Conservation (phyloP, 2,329 filamentous ascomycete species). For the Aaosphaeria arxii region DNA sequence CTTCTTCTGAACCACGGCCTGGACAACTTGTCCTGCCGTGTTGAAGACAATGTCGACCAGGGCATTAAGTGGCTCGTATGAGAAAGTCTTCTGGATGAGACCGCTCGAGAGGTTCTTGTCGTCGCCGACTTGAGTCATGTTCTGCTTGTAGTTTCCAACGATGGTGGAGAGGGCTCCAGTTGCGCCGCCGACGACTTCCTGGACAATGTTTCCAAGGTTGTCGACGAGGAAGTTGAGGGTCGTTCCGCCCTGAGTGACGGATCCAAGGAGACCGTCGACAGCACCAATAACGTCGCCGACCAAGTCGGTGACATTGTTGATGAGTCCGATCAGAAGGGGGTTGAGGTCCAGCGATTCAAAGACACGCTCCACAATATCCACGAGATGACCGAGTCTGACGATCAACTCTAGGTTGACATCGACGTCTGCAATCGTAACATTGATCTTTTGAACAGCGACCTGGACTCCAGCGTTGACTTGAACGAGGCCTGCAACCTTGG, state of each 20-base stretch:
- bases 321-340: conserved; percentile 56
- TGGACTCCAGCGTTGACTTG: conserved; percentile 50
- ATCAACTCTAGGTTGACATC: conserved; percentile 58
- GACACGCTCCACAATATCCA: conserved; percentile 60
- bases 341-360: conserved; percentile 60
- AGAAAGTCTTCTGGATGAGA: conserved; percentile 51
- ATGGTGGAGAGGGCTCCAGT: conserved; percentile 49
- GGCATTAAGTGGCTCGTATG: conserved; percentile 49
- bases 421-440: conserved; percentile 61
- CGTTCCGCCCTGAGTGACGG: conserved; percentile 55
- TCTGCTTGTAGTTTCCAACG: conserved; percentile 56
- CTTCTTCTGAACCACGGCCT: conserved; percentile 43
- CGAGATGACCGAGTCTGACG: conserved; percentile 58
- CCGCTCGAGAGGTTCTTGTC: conserved; percentile 36
- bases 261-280: conserved; percentile 58
- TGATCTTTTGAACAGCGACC: conserved; percentile 50
- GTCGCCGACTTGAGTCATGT: conserved; percentile 55
- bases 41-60: conserved; percentile 58
- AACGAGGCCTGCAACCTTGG: conserved; percentile 59
- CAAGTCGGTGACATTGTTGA: conserved; percentile 54
- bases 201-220: conserved; percentile 62
- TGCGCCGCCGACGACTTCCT: conserved; percentile 52
- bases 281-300: conserved; percentile 55
- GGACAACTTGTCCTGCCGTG: conserved; percentile 53
- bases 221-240: conserved; percentile 57